phyloP scores from a whole-genome alignment of 257 asterid species.

The Nicotiana noctiflora region DNA sequence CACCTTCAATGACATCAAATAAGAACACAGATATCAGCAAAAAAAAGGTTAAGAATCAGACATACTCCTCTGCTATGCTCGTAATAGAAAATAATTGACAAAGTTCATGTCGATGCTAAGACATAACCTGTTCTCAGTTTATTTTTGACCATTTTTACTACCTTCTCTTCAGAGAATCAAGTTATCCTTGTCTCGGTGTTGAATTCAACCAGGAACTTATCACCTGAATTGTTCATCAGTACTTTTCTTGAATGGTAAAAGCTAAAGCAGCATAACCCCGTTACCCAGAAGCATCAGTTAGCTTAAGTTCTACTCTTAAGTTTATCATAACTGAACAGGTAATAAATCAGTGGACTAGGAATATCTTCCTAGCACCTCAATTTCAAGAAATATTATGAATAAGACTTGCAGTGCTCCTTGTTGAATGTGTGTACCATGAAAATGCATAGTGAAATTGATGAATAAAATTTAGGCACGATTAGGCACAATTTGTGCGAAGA shows the following conservation, averaged over 20 bases:
- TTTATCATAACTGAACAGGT: not conserved
- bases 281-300: not conserved
- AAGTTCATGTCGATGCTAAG: not conserved
- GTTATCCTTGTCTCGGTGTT: not conserved
- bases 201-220: not conserved
- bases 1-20: conserved; percentile 46
- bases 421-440: not conserved
- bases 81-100: not conserved
- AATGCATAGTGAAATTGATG: not conserved
- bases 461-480: not conserved
- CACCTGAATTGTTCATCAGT: not conserved
- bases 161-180: not conserved
- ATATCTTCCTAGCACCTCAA: not conserved
- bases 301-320: not conserved
- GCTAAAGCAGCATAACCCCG: not conserved
- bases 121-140: not conserved
- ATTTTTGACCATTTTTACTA: not conserved
- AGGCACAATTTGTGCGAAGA: not conserved
- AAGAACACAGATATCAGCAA: conserved; percentile 1
- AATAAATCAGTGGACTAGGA: not conserved
- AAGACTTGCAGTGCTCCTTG: not conserved
- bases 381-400: not conserved
- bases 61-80: not conserved
- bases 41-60: not conserved
- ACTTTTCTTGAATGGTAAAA: not conserved